These are phyloP conservation scores for Nectriaceae sp. DNA, from an alignment of 2,329 filamentous ascomycete genomes.

Conservation along the genomic window DNA sequence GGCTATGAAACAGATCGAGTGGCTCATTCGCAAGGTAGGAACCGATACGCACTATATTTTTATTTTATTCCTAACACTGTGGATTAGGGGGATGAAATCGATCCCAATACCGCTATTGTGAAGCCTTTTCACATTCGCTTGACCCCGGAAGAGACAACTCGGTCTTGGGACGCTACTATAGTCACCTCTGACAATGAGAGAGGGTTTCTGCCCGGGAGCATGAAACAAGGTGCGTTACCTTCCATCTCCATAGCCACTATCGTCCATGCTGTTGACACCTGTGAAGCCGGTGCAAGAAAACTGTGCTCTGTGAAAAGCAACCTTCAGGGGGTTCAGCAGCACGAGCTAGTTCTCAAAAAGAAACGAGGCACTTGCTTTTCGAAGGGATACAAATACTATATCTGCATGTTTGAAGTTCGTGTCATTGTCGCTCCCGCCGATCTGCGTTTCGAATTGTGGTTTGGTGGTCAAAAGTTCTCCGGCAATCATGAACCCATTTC, in stretches of 20 bases:
- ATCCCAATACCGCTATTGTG: conserved; percentile 35
- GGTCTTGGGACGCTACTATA: conserved; percentile 40
- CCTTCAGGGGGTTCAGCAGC: conserved; percentile 39
- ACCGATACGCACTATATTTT: conserved; percentile 37
- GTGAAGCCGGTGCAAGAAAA: conserved; percentile 36
- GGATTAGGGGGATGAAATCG: conserved; percentile 44
- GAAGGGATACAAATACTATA: conserved; percentile 39
- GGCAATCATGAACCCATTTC: conserved; percentile 23
- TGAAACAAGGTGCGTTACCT: conserved; percentile 37
- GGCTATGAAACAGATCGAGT: conserved; percentile 40
- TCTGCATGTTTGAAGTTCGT: conserved; percentile 50
- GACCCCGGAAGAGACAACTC: conserved; percentile 32
- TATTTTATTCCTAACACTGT: too few relatives aligned
- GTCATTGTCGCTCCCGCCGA: conserved; percentile 58
- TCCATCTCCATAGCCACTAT: not conserved
- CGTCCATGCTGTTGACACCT: not conserved
- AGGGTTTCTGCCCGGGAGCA: conserved; percentile 36
- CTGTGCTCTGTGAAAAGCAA: conserved; percentile 45
- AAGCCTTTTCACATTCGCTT: conserved; percentile 39
- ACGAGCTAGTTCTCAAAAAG: conserved; percentile 39
- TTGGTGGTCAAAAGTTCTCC: conserved; percentile 27
- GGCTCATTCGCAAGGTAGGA: conserved; percentile 19
- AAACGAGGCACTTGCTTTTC: conserved; percentile 36
- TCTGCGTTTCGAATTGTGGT: conserved; percentile 47
- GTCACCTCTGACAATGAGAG: conserved; percentile 42